Base-by-base conservation (phyloP, 2,329 filamentous ascomycete genomes). In the Ophiostoma populinum region DNA sequence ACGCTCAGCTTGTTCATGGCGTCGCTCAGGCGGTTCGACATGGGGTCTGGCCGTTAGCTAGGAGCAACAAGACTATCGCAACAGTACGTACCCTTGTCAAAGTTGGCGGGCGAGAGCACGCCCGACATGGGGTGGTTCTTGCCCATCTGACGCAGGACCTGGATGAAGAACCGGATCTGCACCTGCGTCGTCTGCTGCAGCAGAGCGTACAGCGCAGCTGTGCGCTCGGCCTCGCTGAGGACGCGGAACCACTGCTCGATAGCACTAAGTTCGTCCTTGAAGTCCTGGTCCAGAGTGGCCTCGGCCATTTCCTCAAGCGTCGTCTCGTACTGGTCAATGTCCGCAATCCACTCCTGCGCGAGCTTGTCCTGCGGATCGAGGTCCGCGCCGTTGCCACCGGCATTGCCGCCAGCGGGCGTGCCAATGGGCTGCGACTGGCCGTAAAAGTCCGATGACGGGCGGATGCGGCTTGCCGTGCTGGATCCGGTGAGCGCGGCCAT, bases 161-260 rank as follows among this genome's bases (percentile, higher is more conserved):
- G 87, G 47, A 95, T 95, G 59, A 98, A 98, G 66, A 98, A 98
- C 37, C 90, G 77, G 52, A 95, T 93, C 61, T 98, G 90, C 42
- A 98, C 87, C 59, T 95, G 90, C 5, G 90, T 98, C 6, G 90
- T 95, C 65, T 98, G 90, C 62, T 98, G 90, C 40, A 98, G 67
- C 47, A 98, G 65, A 42, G 90, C 87, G 55, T 98, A 98, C 39
- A 95, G 62, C 32, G 90, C 90, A 42, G 90, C 90, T 15, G 90
- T 98, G 43, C 90, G 72, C 59, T 98, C 90, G 19, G 90, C 86
- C 59, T 95, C 90, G 51, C 87, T 95, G 44, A 98, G 64, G 36
- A 98, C 90, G 42, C 86, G 79, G 58, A 98, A 98, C 90, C 90
- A 98, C 63, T 98, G 90, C 61, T 98, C 90, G 51, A 98, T 98